Conservation (phyloP, 805 yeast genomes). For the Yamadazyma phyllophila region DNA sequence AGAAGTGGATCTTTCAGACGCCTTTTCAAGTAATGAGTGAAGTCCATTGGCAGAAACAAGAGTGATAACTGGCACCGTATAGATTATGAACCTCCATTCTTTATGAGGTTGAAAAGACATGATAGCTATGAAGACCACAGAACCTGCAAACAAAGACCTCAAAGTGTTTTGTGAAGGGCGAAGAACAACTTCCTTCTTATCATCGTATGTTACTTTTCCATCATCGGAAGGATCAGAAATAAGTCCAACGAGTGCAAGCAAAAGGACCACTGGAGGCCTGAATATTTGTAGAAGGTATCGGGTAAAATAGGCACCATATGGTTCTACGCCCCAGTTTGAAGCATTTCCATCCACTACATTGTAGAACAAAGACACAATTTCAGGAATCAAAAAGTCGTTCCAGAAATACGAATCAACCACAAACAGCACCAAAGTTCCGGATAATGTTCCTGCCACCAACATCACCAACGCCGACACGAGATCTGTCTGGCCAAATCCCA, state of each 20-base stretch:
- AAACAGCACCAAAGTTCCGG: slow-evolving; percentile 50
- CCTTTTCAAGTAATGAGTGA: slow-evolving; percentile 21
- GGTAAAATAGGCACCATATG: slow-evolving; percentile 64
- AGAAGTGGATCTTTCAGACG: slow-evolving; percentile 1
- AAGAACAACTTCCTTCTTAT: slow-evolving; percentile 17
- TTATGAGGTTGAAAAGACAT: slow-evolving; percentile 88
- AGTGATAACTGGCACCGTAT: slow-evolving; percentile 67
- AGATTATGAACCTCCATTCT: slow-evolving; percentile 89
- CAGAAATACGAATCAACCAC: slow-evolving; percentile 76
- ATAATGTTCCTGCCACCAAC: slow-evolving; percentile 48
- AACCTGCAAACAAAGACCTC: slow-evolving; percentile 48
- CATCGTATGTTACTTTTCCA: not conserved
- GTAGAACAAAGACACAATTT: slow-evolving; percentile 65
- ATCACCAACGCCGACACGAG: slow-evolving; percentile 35
- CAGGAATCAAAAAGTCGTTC: slow-evolving; percentile 65
- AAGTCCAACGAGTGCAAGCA: slow-evolving; percentile 33
- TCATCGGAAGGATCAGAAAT: slow-evolving; percentile 45
- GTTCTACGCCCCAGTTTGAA: slow-evolving; percentile 81
- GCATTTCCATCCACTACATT: slow-evolving; percentile 78
- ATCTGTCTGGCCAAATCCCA: slow-evolving; percentile 46
- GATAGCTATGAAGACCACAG: slow-evolving; percentile 52
- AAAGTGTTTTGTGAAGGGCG: slow-evolving; percentile 35
- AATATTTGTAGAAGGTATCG: slow-evolving; percentile 41
- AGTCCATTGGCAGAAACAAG: slow-evolving; percentile 64
- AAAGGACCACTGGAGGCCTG: slow-evolving; percentile 46